These are phyloP conservation scores for Nelumbo lutea DNA, from an alignment of 164 flowering plant genomes.

Conservation along the genomic window DNA sequence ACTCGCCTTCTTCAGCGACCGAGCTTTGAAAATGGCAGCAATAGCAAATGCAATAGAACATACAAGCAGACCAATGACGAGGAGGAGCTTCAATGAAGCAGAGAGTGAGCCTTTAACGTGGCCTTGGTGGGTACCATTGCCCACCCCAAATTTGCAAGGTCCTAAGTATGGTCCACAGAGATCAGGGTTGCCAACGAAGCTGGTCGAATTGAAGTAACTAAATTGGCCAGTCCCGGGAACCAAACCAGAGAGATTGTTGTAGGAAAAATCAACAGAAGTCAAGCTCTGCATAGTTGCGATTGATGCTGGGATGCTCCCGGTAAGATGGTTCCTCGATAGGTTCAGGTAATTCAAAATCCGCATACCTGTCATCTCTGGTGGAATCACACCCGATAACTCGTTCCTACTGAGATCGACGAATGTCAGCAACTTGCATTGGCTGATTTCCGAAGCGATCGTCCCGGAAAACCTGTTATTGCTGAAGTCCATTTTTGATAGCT, in stretches of 20 bases:
- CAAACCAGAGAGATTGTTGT: slow-evolving; percentile 83
- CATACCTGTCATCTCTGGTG: slow-evolving; percentile 69
- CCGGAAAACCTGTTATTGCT: slow-evolving; percentile 76
- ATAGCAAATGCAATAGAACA: slow-evolving; percentile 90
- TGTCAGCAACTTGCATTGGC: slow-evolving; percentile 71
- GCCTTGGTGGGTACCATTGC: slow-evolving; percentile 32
- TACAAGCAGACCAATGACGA: slow-evolving; percentile 82
- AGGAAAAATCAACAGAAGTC: slow-evolving; percentile 87
- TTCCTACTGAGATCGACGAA: slow-evolving; percentile 86
- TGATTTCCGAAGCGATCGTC: slow-evolving; percentile 60
- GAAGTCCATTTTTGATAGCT: slow-evolving; percentile 86
- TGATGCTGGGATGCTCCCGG: slow-evolving; percentile 68
- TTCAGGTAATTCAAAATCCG: slow-evolving; percentile 81
- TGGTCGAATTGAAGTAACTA: slow-evolving; percentile 87
- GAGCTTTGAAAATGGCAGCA: slow-evolving; percentile 83
- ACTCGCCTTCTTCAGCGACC: slow-evolving; percentile 72
- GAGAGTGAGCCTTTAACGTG: slow-evolving; percentile 66
- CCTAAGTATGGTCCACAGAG: slow-evolving; percentile 91
- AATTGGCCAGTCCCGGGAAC: slow-evolving; percentile 95
- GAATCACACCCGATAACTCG: slow-evolving; percentile 73
- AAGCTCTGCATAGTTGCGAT: slow-evolving; percentile 88
- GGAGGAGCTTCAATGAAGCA: slow-evolving; percentile 73
- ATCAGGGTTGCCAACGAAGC: slow-evolving; percentile 81
- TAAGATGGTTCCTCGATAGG: slow-evolving; percentile 72
- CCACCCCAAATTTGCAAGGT: slow-evolving; percentile 64